A percentile compares a stretch with the other conserved stretches of the same genome.
Evolutionary conservation across 805 yeast genomes (phyloP).

Genomic region (Schwanniomyces polymorphus): DNA sequence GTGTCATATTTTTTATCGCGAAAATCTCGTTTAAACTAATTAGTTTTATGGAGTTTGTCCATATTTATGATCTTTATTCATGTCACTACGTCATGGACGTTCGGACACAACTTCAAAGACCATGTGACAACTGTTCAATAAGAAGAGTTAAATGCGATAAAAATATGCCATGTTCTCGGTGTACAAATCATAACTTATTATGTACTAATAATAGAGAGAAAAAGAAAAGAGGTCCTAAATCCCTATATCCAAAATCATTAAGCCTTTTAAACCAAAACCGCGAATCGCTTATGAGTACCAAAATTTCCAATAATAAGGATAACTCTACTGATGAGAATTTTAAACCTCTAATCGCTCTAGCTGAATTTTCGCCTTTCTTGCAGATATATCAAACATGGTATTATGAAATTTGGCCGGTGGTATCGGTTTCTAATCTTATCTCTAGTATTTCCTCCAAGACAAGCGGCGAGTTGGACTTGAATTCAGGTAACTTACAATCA

Average conservation of each 20-base stretch:
- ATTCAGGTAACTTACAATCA: constrained; percentile 15
- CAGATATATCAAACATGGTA: constrained; percentile 42
- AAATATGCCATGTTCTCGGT: constrained; percentile 30
- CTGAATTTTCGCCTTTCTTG: constrained; percentile 28
- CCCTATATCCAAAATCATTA: constrained; percentile 26
- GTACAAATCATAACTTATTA: constrained; percentile 26
- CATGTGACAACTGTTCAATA: constrained; percentile 42
- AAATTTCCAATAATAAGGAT: background rate
- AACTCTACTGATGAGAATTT: background rate
- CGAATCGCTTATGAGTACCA: background rate
- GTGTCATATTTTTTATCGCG: too few relatives aligned
- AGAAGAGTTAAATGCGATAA: constrained; percentile 36
- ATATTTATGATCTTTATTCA: too few relatives aligned
- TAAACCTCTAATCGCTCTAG: constrained; percentile 9
- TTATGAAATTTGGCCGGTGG: constrained; percentile 41
- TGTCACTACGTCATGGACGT: too few relatives aligned
- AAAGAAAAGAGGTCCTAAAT: constrained; percentile 39
- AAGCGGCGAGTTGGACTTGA: constrained; percentile 6
- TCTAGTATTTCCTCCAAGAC: constrained; percentile 15
- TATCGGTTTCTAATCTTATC: constrained; percentile 31
- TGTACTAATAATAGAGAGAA: constrained; percentile 35
- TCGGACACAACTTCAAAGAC: constrained; percentile 21
- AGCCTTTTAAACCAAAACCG: constrained; percentile 1
- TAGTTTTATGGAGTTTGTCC: too few relatives aligned
- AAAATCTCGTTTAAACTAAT: too few relatives aligned